These are phyloP conservation scores for Zopfia rhizophila DNA, from an alignment of 2,329 filamentous ascomycete genomes.

Conservation along the genomic window DNA sequence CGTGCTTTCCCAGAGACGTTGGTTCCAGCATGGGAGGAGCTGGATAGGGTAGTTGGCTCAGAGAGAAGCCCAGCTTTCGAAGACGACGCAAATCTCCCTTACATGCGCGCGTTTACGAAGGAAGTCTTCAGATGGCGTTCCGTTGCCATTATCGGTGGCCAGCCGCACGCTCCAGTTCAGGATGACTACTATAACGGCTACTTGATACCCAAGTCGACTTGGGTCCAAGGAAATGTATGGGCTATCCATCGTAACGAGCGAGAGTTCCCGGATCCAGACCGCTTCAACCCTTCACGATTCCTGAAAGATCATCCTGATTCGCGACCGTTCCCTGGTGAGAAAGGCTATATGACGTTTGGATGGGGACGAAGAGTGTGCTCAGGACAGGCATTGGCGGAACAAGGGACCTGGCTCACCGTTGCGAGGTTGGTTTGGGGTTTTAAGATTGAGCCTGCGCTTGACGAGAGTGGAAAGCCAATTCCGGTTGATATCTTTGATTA, in stretches of 20 bases:
- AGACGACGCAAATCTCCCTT: slow-evolving; percentile 42
- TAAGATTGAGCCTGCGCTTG: slow-evolving; percentile 57
- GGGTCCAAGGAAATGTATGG: slow-evolving; percentile 55
- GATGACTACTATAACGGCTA: slow-evolving; percentile 52
- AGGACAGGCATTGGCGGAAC: slow-evolving; percentile 68
- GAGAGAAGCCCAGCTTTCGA: slow-evolving; percentile 47
- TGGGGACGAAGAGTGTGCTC: slow-evolving; percentile 68
- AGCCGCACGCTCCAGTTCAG: slow-evolving; percentile 47
- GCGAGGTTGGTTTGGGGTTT: slow-evolving; percentile 69
- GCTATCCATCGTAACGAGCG: slow-evolving; percentile 53
- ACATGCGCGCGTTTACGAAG: slow-evolving; percentile 53
- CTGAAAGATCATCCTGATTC: slow-evolving; percentile 39
- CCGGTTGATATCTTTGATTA: slow-evolving; percentile 68
- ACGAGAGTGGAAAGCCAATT: slow-evolving; percentile 57
- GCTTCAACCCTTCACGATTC: slow-evolving; percentile 48
- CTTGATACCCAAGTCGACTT: slow-evolving; percentile 52
- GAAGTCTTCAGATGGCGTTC: slow-evolving; percentile 49
- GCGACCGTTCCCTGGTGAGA: slow-evolving; percentile 50
- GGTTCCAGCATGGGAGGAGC: slow-evolving; percentile 43
- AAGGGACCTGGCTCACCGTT: slow-evolving; percentile 69
- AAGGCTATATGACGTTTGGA: slow-evolving; percentile 67
- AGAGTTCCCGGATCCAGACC: slow-evolving; percentile 50
- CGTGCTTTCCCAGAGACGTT: slow-evolving; percentile 45
- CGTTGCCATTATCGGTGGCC: slow-evolving; percentile 48
- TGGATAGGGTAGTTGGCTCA: slow-evolving; percentile 44